Conservation (phyloP, 2,329 filamentous ascomycete genomes). For the Fusarium nurragi region DNA sequence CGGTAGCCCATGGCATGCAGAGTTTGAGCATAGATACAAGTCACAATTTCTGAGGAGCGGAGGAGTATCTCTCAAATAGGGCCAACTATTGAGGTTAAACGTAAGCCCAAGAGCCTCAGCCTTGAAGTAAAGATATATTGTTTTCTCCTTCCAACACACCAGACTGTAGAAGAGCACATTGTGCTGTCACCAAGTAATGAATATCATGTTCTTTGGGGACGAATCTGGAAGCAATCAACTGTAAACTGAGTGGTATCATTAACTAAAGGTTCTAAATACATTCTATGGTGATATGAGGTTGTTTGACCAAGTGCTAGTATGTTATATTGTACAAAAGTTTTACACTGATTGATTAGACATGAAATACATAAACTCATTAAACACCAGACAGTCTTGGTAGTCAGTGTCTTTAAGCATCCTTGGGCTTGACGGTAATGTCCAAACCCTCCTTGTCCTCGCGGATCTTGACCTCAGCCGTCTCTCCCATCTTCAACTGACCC, state of each 20-base stretch:
- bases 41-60: background rate
- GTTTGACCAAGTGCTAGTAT: constrained; percentile 11
- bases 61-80: background rate
- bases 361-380: constrained; percentile 41
- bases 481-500: constrained; percentile 79
- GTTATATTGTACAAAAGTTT: constrained; percentile 13
- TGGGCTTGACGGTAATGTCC: constrained; percentile 54
- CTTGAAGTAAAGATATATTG: no score
- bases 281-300: constrained; percentile 17
- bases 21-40: background rate
- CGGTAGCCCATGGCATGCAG: background rate
- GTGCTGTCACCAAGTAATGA: no score
- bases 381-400: background rate
- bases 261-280: constrained; percentile 12
- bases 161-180: no score
- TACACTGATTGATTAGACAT: constrained; percentile 26
- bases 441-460: constrained; percentile 69
- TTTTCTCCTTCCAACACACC: no score
- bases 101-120: no score
- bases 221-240: background rate
- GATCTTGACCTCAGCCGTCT: constrained; percentile 75
- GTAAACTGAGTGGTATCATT: constrained; percentile 17
- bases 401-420: constrained; percentile 18
- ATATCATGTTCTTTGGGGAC: background rate
- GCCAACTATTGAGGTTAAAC: no score